Base-by-base conservation (phyloP, 495 filamentous ascomycete species). In the Ramalina intermedia region DNA sequence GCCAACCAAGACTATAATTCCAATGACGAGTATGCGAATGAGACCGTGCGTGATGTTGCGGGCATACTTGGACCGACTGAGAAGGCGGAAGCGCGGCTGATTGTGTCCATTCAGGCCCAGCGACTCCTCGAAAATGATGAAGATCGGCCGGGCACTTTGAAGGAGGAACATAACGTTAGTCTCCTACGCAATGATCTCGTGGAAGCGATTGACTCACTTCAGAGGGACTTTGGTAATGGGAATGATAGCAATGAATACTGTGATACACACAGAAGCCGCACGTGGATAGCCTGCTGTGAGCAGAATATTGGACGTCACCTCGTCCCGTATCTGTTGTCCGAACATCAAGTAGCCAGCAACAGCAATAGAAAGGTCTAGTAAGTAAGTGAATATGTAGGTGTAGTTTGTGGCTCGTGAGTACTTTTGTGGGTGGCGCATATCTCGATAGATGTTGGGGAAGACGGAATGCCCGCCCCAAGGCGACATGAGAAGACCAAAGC, bases 401-500 rank as follows among this genome's bases (percentile, higher is more conserved):
- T 80, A 74, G 58, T 81, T 78, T 17, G 96, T 71, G 43, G 80
- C 82, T 61, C 75, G 76, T 18, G 69, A 71, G 62, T 91, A 96
- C 58, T 87, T 91, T 41, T 84, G 72, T 0, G 91, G 88, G 62
- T 96, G 91, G 52, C 91, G 74, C 91, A 98, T 98, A 66, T 98
- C 91, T 45, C 88, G 76, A 62, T 95, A 98, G 58, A 98, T 95
- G 58, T 94, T 94, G 2, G 91, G 91, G 60, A 98, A 95, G 24
- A 98, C 91, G 46, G 79, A 75, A 60, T 96, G 91, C 7, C 91
- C 91, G 54, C 91, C 91, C 44, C 44, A 46, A 14, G 44, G 44
- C 17, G 44, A 85, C 88, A 96, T 96, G 24, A 96, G 72, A 11
- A 98, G 70, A n/a, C 91, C 91, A 58, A 96, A 88, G 27, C 85